These are phyloP conservation scores for Diplogelasinospora grovesii DNA, from an alignment of 495 filamentous ascomycete species.

Conservation along the genomic window DNA sequence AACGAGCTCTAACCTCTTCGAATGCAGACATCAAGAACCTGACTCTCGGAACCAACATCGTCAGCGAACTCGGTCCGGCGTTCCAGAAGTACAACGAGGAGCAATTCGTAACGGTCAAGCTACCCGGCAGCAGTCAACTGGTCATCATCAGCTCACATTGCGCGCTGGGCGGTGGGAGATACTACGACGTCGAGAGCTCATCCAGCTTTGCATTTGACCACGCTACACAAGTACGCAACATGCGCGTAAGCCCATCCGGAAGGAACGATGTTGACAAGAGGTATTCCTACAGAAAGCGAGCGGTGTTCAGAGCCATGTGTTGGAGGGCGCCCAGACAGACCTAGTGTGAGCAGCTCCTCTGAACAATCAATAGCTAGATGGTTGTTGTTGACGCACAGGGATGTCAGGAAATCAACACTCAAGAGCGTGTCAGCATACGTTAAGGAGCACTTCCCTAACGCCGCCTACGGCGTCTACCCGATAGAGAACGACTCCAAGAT, in stretches of 20 bases:
- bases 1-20: conserved; percentile 2
- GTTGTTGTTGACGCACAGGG: conserved; percentile 1
- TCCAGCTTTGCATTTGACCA: conserved; percentile 88
- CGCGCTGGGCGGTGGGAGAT: conserved; percentile 66
- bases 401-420: conserved; percentile 64
- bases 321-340: conserved; percentile 73
- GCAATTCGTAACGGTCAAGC: conserved; percentile 80
- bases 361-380: neutral
- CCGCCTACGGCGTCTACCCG: conserved; percentile 73
- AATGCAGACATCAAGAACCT: conserved; percentile 78
- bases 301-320: conserved; percentile 66
- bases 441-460: conserved; percentile 81
- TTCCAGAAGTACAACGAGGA: conserved; percentile 95
- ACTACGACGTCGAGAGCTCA: conserved; percentile 81
- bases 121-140: conserved; percentile 76
- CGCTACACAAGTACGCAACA: conserved; percentile 55
- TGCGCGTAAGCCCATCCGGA: neutral
- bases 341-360: conserved; percentile 66
- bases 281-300: conserved; percentile 64
- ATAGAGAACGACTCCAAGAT: conserved; percentile 67
- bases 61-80: conserved; percentile 67
- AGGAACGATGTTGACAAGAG: neutral
- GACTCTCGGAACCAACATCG: conserved; percentile 60
- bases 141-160: conserved; percentile 87
- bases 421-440: conserved; percentile 73